phyloP scores from a whole-genome alignment of 306 rosid species.

The Glycyrrhiza uralensis region DNA sequence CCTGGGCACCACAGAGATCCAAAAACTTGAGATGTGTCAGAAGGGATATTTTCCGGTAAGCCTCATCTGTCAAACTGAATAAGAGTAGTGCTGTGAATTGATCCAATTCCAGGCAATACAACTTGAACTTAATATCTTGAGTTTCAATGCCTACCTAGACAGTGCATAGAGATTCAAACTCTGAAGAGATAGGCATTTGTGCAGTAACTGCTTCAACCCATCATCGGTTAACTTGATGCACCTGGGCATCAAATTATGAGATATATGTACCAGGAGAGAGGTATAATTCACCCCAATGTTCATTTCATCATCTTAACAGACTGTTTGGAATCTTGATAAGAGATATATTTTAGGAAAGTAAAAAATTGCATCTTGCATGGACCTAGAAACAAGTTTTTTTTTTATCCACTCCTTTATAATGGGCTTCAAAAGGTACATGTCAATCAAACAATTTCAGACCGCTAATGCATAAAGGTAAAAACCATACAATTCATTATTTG shows the following conservation, averaged over 20 bases:
- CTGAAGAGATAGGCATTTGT: constrained; percentile 50
- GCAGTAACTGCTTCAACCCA: constrained; percentile 61
- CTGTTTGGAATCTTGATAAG: background rate
- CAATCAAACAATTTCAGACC: constrained; percentile 15
- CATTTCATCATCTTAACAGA: background rate
- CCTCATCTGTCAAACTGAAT: constrained; percentile 71
- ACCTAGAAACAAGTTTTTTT: background rate
- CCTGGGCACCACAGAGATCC: constrained; percentile 93
- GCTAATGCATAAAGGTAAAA: background rate
- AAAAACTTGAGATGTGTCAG: constrained; percentile 50
- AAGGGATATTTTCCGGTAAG: constrained; percentile 56
- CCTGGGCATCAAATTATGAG: constrained; percentile 41
- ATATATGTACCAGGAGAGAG: constrained; percentile 7
- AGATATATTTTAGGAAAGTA: background rate
- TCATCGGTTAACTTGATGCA: constrained; percentile 67
- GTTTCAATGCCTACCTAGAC: constrained; percentile 55
- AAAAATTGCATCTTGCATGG: background rate
- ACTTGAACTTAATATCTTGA: background rate
- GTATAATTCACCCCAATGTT: background rate
- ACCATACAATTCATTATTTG: background rate
- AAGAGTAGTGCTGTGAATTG: constrained; percentile 23
- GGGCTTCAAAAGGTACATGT: background rate
- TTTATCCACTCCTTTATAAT: background rate
- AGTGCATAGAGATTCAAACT: constrained; percentile 80
- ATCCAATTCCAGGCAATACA: constrained; percentile 2